Evolutionary conservation across 2,329 filamentous ascomycete species (phyloP).

Genomic region (Raffaelea ambrosiae): DNA sequence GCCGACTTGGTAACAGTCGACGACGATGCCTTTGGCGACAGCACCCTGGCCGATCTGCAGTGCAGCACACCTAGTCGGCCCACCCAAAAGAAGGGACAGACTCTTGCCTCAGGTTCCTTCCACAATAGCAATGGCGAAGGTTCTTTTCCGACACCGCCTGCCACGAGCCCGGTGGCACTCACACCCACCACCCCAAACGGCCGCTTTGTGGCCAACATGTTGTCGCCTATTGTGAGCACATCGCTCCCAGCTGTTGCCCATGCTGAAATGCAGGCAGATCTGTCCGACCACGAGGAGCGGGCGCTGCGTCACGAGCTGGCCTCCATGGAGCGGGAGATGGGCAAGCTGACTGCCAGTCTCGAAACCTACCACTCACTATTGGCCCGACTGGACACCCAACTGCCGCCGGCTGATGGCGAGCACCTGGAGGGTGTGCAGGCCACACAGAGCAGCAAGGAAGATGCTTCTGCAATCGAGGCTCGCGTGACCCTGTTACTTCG

Average conservation of each 20-base stretch:
- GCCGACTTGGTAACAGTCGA: slow-evolving; percentile 21
- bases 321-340: slow-evolving; percentile 38
- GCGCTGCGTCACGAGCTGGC: slow-evolving; percentile 36
- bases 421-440: slow-evolving; percentile 18
- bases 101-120: slow-evolving; percentile 22
- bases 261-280: slow-evolving; percentile 28
- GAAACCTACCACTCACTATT: slow-evolving; percentile 37
- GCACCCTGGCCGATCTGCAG: slow-evolving; percentile 39
- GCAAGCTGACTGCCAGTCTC: slow-evolving; percentile 37
- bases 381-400: slow-evolving; percentile 24
- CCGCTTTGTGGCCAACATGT: too few species aligned
- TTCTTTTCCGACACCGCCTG: slow-evolving; percentile 49
- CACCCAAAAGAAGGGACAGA: background rate
- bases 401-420: too few species aligned
- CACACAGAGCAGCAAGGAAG: slow-evolving; percentile 11
- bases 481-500: slow-evolving; percentile 35
- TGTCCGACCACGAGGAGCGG: slow-evolving; percentile 34
- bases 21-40: slow-evolving; percentile 36
- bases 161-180: slow-evolving; percentile 37
- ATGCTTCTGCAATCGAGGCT: slow-evolving; percentile 34
- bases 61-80: slow-evolving; percentile 39
- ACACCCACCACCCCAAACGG: too few species aligned
- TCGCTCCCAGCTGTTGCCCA: slow-evolving; percentile 10
- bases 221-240: background rate
- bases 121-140: slow-evolving; percentile 3